Evolutionary conservation across 495 filamentous ascomycete genomes (phyloP), one percentile per base, ranked within the genome.

Genomic region (Hypoxylon fragiforme): DNA sequence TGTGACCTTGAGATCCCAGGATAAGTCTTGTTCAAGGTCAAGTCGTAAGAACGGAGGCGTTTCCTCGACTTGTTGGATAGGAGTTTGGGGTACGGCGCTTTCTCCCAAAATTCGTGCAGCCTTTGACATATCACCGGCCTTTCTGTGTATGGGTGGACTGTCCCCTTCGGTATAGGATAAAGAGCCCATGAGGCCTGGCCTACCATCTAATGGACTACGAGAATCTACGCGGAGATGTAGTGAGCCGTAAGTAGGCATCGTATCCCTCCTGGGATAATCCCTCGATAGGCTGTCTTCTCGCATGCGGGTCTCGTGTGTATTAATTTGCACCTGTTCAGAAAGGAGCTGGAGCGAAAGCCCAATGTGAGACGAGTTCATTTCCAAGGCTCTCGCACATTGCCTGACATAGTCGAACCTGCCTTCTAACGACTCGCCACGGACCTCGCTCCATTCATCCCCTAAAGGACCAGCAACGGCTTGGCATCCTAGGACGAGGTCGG

Each of bases 361-460:
- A 53, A 97, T 83, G 55, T 96, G 91, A 0, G 89, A 90, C 12
- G 90, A 88, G 57, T 85, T 89, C 19, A 84, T 89, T 60, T 97
- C 92, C 26, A 98, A 74, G 28, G 95, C 85, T 57, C 85, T 82
- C 4, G 85, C 82, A 50, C 90, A 86, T 20, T 80, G 76, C 35
- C 87, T 80, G 44, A 96, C 87, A 49, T 85, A 83, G 57, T 86
- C 88, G 28, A 98, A 66, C 30, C 92, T 83, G 53, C 91, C 89
- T 54, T 96, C 92, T n/a, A 98, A 77, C 12, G 92, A 88, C 63
- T 92, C 89, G 2, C 91, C 90, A n/a, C 92, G 84, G 9, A 88
- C 73, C 60, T 95, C 91, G 15, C 91, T 83, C 94, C 94, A 98
- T 70, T 98, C 94, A 66, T 98, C 94, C 8, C 86, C 88, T 21